These are phyloP conservation scores for Typha latifolia DNA, from an alignment of 176 grass and related monocot genomes.

Conservation along the genomic window DNA sequence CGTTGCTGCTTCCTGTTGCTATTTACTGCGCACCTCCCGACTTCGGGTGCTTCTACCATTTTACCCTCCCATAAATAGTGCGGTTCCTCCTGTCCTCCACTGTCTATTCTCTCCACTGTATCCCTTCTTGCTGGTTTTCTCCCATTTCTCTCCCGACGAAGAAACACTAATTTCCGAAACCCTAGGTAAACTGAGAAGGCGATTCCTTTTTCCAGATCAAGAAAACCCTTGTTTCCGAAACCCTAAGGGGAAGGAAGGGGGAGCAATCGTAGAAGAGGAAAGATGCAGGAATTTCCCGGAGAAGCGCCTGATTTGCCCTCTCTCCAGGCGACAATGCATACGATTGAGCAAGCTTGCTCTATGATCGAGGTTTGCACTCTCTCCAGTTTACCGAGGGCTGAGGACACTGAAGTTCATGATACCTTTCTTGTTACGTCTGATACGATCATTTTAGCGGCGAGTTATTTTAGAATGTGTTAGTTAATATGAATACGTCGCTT, in stretches of 20 bases:
- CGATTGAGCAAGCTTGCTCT: conserved; percentile 83
- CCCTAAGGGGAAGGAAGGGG: conserved; percentile 8
- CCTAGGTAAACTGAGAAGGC: conserved; percentile 10
- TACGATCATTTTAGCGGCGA: too few relatives aligned
- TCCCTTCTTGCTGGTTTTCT: conserved; percentile 10
- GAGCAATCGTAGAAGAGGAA: conserved; percentile 6
- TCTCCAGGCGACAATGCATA: conserved; percentile 72
- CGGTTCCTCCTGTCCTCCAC: neutral
- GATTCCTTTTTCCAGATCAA: neutral
- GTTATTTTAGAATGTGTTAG: too few relatives aligned
- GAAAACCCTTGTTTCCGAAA: neutral
- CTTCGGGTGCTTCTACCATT: neutral
- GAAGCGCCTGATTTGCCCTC: conserved; percentile 42
- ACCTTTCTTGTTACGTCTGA: neutral
- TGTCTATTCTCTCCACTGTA: conserved; percentile 7
- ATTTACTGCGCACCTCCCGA: neutral
- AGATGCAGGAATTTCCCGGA: conserved; percentile 84
- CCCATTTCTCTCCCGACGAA: conserved; percentile 3
- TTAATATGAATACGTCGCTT: too few relatives aligned
- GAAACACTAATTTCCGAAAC: neutral
- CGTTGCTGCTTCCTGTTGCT: too few relatives aligned
- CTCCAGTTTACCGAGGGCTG: neutral
- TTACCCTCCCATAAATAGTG: neutral
- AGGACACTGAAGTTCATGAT: neutral
- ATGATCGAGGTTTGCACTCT: conserved; percentile 52